Conservation (phyloP, 371 early-diverging fungal genomes). For the Zopfochytrium polystomum region DNA sequence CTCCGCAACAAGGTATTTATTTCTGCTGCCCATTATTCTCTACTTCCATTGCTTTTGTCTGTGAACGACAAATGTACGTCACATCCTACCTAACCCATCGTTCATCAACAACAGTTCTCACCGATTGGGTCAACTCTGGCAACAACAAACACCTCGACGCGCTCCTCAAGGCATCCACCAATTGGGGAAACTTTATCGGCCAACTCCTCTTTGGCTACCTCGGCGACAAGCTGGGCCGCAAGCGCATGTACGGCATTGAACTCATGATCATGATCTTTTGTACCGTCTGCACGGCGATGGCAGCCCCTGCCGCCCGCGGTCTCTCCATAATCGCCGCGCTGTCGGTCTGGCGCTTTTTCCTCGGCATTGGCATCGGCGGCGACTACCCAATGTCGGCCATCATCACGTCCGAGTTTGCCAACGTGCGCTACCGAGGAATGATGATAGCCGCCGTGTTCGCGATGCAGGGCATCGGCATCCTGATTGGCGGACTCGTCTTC, state of each 20-base stretch:
- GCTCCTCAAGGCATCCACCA: slow-evolving; percentile 71
- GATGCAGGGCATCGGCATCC: slow-evolving; percentile 89
- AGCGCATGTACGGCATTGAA: slow-evolving; percentile 83
- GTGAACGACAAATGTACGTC: no score
- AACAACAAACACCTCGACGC: slow-evolving; percentile 62
- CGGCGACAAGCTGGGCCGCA: slow-evolving; percentile 81
- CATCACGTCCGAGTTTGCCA: slow-evolving; percentile 85
- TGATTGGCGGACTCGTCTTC: slow-evolving; percentile 72
- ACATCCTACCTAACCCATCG: slow-evolving; percentile 6
- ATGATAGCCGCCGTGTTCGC: slow-evolving; percentile 87
- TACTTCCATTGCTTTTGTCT: slow-evolving; percentile 3
- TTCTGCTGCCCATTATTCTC: slow-evolving; percentile 39
- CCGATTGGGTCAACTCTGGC: slow-evolving; percentile 43
- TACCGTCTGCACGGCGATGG: slow-evolving; percentile 75
- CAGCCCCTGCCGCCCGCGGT: slow-evolving; percentile 64
- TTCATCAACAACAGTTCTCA: slow-evolving; percentile 30
- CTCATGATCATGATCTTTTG: slow-evolving; percentile 65
- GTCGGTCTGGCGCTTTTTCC: slow-evolving; percentile 76
- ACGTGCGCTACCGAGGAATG: slow-evolving; percentile 69
- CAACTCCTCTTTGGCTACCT: slow-evolving; percentile 84
- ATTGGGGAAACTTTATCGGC: slow-evolving; percentile 78
- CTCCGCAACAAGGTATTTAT: slow-evolving; percentile 73
- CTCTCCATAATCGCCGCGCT: slow-evolving; percentile 67
- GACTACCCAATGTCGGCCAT: slow-evolving; percentile 58
- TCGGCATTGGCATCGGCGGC: slow-evolving; percentile 85